Evolutionary conservation across 2,329 filamentous ascomycete genomes (phyloP).

Genomic region (Sphaerulina vaccinii): DNA sequence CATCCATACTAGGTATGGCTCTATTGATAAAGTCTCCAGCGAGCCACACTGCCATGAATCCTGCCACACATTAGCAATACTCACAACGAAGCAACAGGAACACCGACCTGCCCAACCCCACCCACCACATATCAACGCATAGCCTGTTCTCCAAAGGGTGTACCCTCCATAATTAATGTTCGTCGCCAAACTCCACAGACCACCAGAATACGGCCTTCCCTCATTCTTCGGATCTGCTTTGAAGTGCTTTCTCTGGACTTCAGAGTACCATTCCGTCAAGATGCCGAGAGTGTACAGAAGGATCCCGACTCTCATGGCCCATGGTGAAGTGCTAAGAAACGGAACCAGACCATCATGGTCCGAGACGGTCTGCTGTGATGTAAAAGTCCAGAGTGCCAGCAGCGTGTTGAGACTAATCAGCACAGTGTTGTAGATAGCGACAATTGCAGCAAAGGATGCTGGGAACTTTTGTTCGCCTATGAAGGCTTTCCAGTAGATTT

Average conservation of each 20-base stretch:
- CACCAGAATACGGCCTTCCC: slow-evolving; percentile 28
- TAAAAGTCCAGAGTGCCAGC: slow-evolving; percentile 25
- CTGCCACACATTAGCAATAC: no score
- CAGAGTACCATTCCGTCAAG: slow-evolving; percentile 29
- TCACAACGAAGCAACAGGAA: no score
- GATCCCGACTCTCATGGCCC: slow-evolving; percentile 20
- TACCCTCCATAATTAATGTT: slow-evolving; percentile 34
- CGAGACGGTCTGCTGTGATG: slow-evolving; percentile 23
- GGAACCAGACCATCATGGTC: slow-evolving; percentile 10
- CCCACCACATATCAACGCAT: slow-evolving; percentile 28
- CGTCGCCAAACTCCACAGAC: slow-evolving; percentile 27
- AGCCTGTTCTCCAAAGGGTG: slow-evolving; percentile 30
- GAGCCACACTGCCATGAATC: no score
- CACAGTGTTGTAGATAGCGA: slow-evolving; percentile 28
- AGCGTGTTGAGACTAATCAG: slow-evolving; percentile 29
- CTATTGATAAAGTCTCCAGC: no score
- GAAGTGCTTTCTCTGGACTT: slow-evolving; percentile 31
- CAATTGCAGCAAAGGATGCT: slow-evolving; percentile 14
- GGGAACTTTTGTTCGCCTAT: slow-evolving; percentile 25
- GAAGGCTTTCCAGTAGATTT: slow-evolving; percentile 32
- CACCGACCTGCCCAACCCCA: no score
- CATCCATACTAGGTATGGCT: slow-evolving; percentile 32
- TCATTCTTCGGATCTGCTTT: slow-evolving; percentile 28
- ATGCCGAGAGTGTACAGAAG: slow-evolving; percentile 25
- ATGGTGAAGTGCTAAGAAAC: slow-evolving; percentile 12